These are phyloP conservation scores for Acanthamoeba royreba DNA, from an alignment of 208 protist genomes.

Conservation along the genomic window DNA sequence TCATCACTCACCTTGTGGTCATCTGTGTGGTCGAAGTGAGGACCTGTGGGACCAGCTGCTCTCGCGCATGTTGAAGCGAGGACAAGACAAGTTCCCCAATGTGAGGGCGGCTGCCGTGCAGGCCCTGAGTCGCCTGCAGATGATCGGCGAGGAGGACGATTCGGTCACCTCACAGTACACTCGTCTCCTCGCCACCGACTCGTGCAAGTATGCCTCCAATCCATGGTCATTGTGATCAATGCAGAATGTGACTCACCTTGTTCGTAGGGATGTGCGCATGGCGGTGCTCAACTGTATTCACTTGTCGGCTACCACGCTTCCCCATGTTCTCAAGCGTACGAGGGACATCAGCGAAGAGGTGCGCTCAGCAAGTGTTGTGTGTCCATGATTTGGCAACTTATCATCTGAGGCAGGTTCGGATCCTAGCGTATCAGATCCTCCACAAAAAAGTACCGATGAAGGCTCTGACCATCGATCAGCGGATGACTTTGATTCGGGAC, in stretches of 20 bases:
- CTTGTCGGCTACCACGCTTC: background rate
- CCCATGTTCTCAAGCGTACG: background rate
- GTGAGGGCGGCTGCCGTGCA: background rate
- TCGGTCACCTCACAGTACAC: background rate
- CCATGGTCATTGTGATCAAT: background rate
- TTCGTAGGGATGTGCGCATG: constrained; percentile 26
- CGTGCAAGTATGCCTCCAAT: background rate
- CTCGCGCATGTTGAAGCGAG: background rate
- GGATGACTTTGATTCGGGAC: background rate
- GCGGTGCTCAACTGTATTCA: background rate
- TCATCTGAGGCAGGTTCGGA: background rate
- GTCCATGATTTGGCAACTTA: background rate
- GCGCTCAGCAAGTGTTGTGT: background rate
- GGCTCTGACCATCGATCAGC: background rate
- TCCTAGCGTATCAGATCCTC: background rate
- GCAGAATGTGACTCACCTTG: background rate
- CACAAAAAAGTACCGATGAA: background rate
- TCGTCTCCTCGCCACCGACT: background rate
- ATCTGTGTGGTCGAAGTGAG: too few relatives aligned
- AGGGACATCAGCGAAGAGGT: background rate
- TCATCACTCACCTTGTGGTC: background rate
- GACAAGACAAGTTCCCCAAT: background rate
- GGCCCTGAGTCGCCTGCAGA: background rate
- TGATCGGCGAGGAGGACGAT: background rate
- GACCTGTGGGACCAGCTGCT: background rate